Evolutionary conservation across 2,329 filamentous ascomycete species (phyloP).

Genomic region (Venturia pyrina): DNA sequence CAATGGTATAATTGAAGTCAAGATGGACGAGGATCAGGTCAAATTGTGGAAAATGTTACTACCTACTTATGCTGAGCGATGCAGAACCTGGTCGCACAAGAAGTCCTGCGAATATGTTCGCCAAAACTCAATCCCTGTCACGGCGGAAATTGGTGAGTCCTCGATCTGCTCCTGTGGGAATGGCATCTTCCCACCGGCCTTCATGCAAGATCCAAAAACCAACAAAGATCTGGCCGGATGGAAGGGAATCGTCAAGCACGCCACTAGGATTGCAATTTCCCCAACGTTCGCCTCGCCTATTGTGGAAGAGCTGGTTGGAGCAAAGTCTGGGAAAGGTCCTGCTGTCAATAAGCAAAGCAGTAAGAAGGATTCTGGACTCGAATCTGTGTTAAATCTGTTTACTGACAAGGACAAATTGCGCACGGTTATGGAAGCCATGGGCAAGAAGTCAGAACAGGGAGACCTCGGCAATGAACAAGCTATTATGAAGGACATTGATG

Average conservation of each 20-base stretch:
- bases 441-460: not conserved
- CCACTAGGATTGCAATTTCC: constrained; percentile 23
- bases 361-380: constrained; percentile 10
- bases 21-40: constrained; percentile 19
- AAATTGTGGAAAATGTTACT: constrained; percentile 24
- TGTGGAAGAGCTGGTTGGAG: constrained; percentile 16
- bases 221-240: not conserved
- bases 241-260: constrained; percentile 18
- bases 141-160: constrained; percentile 16
- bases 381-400: not conserved
- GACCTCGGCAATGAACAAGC: not conserved
- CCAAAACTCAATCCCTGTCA: constrained; percentile 18
- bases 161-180: constrained; percentile 26
- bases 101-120: constrained; percentile 23
- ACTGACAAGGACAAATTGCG: not conserved
- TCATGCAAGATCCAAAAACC: constrained; percentile 7
- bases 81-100: constrained; percentile 28
- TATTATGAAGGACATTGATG: not conserved
- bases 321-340: not conserved
- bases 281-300: constrained; percentile 23
- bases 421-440: not conserved
- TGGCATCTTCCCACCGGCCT: constrained; percentile 20
- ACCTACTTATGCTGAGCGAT: constrained; percentile 28
- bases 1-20: no score
- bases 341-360: not conserved